Evolutionary conservation across 2,329 filamentous ascomycete genomes (phyloP), one percentile per base, ranked within the genome.

Genomic region (Fusarium sp.): DNA sequence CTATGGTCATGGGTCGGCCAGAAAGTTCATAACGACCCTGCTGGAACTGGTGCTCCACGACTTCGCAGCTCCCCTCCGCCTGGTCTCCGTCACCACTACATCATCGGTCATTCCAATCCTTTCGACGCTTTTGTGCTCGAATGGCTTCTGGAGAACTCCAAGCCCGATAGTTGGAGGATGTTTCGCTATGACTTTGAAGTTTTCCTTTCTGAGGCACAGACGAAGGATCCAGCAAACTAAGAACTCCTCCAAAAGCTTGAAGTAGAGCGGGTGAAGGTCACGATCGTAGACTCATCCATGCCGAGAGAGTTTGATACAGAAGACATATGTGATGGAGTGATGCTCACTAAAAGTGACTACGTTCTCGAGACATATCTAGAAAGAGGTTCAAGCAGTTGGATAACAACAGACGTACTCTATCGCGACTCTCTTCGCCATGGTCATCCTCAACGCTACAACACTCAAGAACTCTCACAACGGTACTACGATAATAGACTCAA

Each of bases 321-420:
- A 9, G 42, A 56, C 3, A 22, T 51, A 3, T 69, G 65, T 1
- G 66, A 68, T 5, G 36, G 56, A 13, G 57, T 15, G 5, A 63
- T 69, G 65, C 36, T 69, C 1, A 32, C 50, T 0, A 11, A 24
- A 13, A 69, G 66, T 15, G 66, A 69, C 4, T 69, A 69, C 15
- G 30, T 45, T 9, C n/a, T 69, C 11, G 66, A 69, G 14, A 28
- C n/a, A 11, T 39, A 11, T 10, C 22, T 69, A 3, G 10, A 34
- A 9, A 30, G 44, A 26, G 47, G 55, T 18, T 10, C 47, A 0
- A 26, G 10, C 5, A 2, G 8, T 13, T 51, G 38, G 56, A 12
- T 62, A 15, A n/a, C 47, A 6, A 24, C 26, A 14, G 24, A 69
- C 3, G 38, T 24, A 8, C 50, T 69, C 5, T 63, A 69, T 8